Conservation (phyloP, 2,329 filamentous ascomycete genomes). For the Arthroderma sp. region DNA sequence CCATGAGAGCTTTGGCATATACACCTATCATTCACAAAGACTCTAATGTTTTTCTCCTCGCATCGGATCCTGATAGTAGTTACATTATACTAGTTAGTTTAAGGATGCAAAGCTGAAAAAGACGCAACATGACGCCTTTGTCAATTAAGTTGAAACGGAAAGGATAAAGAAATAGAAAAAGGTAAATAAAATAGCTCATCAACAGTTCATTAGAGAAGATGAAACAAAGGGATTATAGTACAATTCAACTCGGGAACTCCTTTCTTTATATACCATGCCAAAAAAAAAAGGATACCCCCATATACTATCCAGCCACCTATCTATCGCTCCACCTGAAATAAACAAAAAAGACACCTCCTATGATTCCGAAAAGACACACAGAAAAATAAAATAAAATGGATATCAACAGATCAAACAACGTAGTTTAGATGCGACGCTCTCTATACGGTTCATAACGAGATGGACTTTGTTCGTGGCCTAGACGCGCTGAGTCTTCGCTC, state of each 20-base stretch:
- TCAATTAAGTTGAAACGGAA: too few relatives aligned
- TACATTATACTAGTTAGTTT: too few relatives aligned
- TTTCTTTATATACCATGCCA: conserved; percentile 1
- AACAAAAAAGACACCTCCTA: background rate
- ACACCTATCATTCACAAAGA: too few relatives aligned
- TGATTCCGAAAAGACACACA: background rate
- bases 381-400: conserved; percentile 1
- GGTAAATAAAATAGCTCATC: too few relatives aligned
- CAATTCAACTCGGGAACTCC: background rate
- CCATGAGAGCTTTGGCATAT: too few relatives aligned
- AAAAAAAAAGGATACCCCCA: background rate
- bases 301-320: background rate
- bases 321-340: background rate
- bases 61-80: too few relatives aligned
- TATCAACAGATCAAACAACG: background rate
- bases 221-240: too few relatives aligned
- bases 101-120: too few relatives aligned
- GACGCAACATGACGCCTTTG: too few relatives aligned
- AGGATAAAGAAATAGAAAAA: too few relatives aligned
- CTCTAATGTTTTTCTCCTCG: too few relatives aligned
- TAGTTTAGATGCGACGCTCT: background rate
- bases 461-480: conserved; percentile 5
- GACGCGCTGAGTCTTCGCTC: conserved; percentile 8
- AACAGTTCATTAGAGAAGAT: too few relatives aligned
- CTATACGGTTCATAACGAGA: conserved; percentile 12